A percentile compares a stretch with the other conserved stretches of the same genome.
phyloP scores from a whole-genome alignment of 257 asterid genomes.

The Fraxinus anomala region DNA sequence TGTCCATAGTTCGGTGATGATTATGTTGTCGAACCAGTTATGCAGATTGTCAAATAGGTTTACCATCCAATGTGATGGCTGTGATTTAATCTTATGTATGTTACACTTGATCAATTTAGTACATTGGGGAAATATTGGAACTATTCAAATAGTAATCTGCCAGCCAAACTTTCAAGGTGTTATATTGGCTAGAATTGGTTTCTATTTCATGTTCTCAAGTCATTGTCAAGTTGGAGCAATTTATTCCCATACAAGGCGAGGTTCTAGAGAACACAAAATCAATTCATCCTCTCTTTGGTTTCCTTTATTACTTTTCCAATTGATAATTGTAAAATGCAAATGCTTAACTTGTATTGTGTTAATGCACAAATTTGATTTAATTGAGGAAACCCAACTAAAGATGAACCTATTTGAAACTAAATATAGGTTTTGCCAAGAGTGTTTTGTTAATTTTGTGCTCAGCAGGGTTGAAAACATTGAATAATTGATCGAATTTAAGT shows the following conservation, averaged over 20 bases:
- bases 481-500: background rate
- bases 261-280: background rate
- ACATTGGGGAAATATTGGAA: background rate
- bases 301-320: background rate
- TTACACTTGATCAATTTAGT: background rate
- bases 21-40: background rate
- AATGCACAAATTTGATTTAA: background rate
- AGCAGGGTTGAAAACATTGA: background rate
- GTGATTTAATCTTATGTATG: background rate
- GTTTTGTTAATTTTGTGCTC: background rate
- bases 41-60: background rate
- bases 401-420: background rate
- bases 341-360: background rate
- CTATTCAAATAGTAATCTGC: background rate
- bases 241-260: background rate
- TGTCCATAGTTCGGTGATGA: constrained; percentile 9
- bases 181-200: background rate
- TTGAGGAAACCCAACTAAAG: background rate
- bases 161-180: background rate
- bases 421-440: background rate
- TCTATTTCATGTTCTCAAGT: background rate
- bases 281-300: background rate
- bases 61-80: background rate
- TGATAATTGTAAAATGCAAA: background rate
- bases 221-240: background rate